Evolutionary conservation across 1,284 basidiomycete species (phyloP), one percentile per base, ranked within the genome.

Genomic region (Flammula alnicola): DNA sequence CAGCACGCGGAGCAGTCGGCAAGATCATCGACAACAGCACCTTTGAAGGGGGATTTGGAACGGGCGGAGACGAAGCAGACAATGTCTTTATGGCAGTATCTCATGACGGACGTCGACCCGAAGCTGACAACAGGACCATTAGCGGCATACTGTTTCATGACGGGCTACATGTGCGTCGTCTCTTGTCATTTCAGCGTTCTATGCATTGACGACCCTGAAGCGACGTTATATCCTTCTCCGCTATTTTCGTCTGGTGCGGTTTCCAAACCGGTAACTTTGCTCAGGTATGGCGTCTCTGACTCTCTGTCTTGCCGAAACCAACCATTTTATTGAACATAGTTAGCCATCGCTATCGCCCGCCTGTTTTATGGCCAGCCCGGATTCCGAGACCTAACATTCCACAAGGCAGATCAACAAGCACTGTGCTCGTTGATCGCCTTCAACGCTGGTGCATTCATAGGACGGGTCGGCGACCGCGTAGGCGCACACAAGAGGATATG

Each of bases 201-300:
- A 12, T 37, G 12, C 39, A 25, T 22, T 44, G 27, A 26, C 11
- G 16, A n/a, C 41, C 9, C 12, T 30, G 29, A 61, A 88, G 87
- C 14, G 84, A 88, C 58, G 78, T 84, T 1, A 74, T 93, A 12
- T 84, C 84, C 1, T 94, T 93, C 73, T 83, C 88, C 38, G 87
- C 91, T 7, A 77, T 89, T 52, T 93, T 84, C 64, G 81, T 94
- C 17, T 94, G 91, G 91, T 89, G 87, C 64, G 90, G 88, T 1
- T 94, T 93, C 69, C 91, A 94, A 68, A 93, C 86, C 0, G 87
- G 86, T 27, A 88, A 88, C 62, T 81, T 82, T 47, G 74, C 81
- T 9, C 84, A 88, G 70, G 83, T 81, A 19, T 19, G 30, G 10
- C 36, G 30, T 51, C 30, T 35, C 16, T 7, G 50, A 19, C 27